A percentile compares a stretch with the other conserved stretches of the same genome.
phyloP scores from a whole-genome alignment of 208 protist species.

The Trichomonas tenax region DNA sequence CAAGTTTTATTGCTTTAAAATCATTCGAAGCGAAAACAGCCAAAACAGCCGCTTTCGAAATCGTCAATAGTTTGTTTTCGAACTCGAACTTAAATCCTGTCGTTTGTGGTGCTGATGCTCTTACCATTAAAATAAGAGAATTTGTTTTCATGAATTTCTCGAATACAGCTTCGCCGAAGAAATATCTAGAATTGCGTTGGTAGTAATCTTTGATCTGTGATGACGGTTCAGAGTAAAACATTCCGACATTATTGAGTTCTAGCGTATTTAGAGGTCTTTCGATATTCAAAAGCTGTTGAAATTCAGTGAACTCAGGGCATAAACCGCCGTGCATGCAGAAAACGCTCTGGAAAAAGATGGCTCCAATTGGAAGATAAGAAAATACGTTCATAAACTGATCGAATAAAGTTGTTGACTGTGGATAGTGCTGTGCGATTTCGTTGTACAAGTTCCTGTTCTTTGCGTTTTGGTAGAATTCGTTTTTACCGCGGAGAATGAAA shows the following conservation, averaged over 20 bases:
- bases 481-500: background rate
- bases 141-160: background rate
- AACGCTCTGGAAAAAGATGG: conserved; percentile 28
- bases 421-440: background rate
- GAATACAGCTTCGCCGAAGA: background rate
- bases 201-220: background rate
- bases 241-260: background rate
- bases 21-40: background rate
- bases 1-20: background rate
- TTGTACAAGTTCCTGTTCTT: background rate
- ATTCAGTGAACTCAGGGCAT: conserved; percentile 51
- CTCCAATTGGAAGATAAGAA: background rate
- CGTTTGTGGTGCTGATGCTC: background rate
- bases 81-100: background rate
- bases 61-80: background rate
- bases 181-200: background rate
- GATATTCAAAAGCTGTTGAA: conserved; percentile 69
- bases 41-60: background rate
- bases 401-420: background rate
- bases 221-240: background rate
- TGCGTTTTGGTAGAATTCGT: background rate
- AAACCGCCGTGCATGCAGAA: conserved; percentile 67
- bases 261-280: conserved; percentile 30
- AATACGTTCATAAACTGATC: background rate
- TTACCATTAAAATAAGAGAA: background rate